phyloP scores from a whole-genome alignment of 352 stramenopile species.

The Phytophthora tubulina region DNA sequence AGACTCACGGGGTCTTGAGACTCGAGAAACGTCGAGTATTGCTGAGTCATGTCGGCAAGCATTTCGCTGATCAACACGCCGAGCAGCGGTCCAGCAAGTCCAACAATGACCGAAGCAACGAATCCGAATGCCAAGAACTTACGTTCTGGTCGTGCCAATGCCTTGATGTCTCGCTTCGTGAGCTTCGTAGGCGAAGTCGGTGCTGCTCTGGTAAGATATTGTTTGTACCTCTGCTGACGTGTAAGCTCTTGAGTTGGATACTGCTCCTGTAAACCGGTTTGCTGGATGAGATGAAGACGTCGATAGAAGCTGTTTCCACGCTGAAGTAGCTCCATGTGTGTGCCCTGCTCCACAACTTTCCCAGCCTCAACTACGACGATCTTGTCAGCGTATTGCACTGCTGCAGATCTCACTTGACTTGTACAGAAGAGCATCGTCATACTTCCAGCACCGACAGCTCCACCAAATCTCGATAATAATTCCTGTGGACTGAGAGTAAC shows the following conservation, averaged over 20 bases:
- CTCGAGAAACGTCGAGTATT: slow-evolving; percentile 41
- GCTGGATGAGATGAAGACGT: slow-evolving; percentile 68
- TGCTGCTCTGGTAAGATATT: not conserved
- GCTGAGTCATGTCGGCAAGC: slow-evolving; percentile 42
- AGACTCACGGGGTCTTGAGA: slow-evolving; percentile 29
- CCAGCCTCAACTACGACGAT: slow-evolving; percentile 63
- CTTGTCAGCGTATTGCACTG: slow-evolving; percentile 65
- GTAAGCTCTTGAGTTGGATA: not conserved
- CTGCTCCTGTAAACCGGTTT: slow-evolving; percentile 1
- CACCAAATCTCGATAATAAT: slow-evolving; percentile 67
- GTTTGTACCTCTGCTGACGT: not conserved
- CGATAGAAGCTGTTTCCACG: slow-evolving; percentile 83
- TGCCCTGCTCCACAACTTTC: slow-evolving; percentile 56
- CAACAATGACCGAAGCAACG: slow-evolving; percentile 42
- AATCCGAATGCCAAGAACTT: slow-evolving; percentile 48
- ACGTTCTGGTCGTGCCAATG: slow-evolving; percentile 48
- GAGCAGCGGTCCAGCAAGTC: slow-evolving; percentile 42
- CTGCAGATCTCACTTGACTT: slow-evolving; percentile 84
- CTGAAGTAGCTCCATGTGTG: slow-evolving; percentile 52
- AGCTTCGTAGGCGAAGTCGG: slow-evolving; percentile 37
- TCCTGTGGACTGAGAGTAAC: slow-evolving; percentile 49
- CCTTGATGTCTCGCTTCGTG: slow-evolving; percentile 42
- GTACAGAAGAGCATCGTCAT: slow-evolving; percentile 89
- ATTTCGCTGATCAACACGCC: slow-evolving; percentile 50
- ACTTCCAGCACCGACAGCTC: slow-evolving; percentile 33